A percentile compares a stretch with the other conserved stretches of the same genome.
Conservation (phyloP, 2,329 filamentous ascomycete species). For the Tetracladium maxilliforme region DNA sequence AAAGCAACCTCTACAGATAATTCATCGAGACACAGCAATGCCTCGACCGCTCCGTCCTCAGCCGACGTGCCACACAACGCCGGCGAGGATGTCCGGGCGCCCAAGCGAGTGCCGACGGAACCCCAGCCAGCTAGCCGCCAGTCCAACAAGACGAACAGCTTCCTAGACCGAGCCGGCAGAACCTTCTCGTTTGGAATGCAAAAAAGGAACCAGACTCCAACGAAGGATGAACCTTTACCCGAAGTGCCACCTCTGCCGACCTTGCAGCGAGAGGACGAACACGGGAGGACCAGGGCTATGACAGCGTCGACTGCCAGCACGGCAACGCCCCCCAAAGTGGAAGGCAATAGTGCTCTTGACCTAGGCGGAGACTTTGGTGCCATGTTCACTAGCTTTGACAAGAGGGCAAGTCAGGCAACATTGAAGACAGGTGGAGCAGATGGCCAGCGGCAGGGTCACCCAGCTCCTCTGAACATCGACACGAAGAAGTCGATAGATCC, state of each 20-base stretch:
- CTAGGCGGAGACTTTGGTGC: conserved; percentile 17
- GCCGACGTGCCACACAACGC: conserved; percentile 9
- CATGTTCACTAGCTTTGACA: conserved; percentile 15
- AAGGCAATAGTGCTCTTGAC: conserved; percentile 10
- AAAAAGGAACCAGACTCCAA: conserved; percentile 8
- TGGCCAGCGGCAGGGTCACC: conserved; percentile 7
- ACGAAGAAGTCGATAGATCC: conserved; percentile 10
- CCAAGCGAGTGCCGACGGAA: conserved; percentile 12
- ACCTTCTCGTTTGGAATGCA: conserved; percentile 15
- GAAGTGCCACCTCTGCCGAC: background rate
- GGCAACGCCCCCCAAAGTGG: conserved; percentile 14
- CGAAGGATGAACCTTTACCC: conserved; percentile 4
- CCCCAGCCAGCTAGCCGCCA: conserved; percentile 13
- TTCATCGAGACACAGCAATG: conserved; percentile 16
- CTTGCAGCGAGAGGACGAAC: conserved; percentile 1
- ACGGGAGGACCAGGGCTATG: conserved; percentile 1
- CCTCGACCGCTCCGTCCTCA: conserved; percentile 17
- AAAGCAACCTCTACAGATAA: conserved; percentile 16
- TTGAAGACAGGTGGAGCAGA: conserved; percentile 8
- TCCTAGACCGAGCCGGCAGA: conserved; percentile 14
- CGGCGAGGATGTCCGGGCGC: conserved; percentile 8
- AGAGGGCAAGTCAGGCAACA: conserved; percentile 9
- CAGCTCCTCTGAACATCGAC: conserved; percentile 12
- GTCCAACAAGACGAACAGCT: conserved; percentile 12
- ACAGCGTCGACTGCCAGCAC: conserved; percentile 14